Percentiles rank a stretch among this genome's conserved stretches.
Evolutionary conservation across 2,329 filamentous ascomycete genomes (phyloP).

Genomic region (Pseudogymnoascus sp.): DNA sequence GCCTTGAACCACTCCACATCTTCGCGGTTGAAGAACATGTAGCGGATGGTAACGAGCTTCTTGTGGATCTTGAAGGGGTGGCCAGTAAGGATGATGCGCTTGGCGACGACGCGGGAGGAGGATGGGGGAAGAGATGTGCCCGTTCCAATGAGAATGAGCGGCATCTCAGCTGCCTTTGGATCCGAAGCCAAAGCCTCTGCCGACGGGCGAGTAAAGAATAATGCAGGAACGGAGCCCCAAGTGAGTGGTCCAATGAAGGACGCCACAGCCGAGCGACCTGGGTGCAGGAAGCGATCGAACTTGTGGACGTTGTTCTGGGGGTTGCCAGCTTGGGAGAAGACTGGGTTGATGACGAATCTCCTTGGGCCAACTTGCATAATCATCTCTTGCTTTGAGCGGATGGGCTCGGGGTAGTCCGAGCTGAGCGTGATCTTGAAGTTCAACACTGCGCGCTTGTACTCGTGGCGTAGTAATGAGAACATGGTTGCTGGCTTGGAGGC

Average conservation of each 20-base stretch:
- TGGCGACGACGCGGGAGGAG: conserved; percentile 77
- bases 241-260: conserved; percentile 85
- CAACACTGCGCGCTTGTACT: conserved; percentile 85
- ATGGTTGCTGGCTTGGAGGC: conserved; percentile 60
- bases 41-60: conserved; percentile 90
- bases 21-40: conserved; percentile 99
- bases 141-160: conserved; percentile 71
- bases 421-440: conserved; percentile 87
- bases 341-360: conserved; percentile 77
- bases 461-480: conserved; percentile 85
- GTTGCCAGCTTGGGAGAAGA: conserved; percentile 83
- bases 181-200: conserved; percentile 38
- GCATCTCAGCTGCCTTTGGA: conserved; percentile 39
- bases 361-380: conserved; percentile 88
- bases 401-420: conserved; percentile 65
- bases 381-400: conserved; percentile 89
- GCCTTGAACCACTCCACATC: conserved; percentile 98
- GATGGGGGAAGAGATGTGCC: conserved; percentile 78
- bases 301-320: conserved; percentile 98
- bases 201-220: conserved; percentile 70
- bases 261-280: conserved; percentile 81
- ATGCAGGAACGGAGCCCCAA: conserved; percentile 84
- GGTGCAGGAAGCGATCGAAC: conserved; percentile 85
- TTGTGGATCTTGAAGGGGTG: conserved; percentile 99
- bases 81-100: conserved; percentile 87